Conservation (phyloP, 495 filamentous ascomycete genomes). For the Durotheca rogersii region DNA sequence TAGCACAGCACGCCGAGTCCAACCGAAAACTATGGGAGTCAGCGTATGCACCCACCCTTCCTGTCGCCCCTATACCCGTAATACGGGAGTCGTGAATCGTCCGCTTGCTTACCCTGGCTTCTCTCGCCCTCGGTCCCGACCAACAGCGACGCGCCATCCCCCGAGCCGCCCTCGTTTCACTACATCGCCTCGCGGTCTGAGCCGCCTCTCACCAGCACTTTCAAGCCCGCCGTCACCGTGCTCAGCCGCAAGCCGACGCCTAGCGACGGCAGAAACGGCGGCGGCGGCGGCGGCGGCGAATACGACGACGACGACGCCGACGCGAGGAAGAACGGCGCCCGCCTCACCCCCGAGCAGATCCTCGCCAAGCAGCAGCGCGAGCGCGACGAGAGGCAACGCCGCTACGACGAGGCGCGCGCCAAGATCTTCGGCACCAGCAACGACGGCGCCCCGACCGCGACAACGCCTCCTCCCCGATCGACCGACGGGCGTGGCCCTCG, state of each 20-base stretch:
- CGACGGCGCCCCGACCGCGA: no score
- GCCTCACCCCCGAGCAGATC: slow-evolving; percentile 69
- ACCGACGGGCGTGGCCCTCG: slow-evolving; percentile 39
- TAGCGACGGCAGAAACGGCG: slow-evolving; percentile 48
- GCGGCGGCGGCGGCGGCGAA: slow-evolving; percentile 35
- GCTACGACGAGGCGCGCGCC: slow-evolving; percentile 81
- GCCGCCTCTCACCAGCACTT: slow-evolving; percentile 71
- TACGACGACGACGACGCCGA: slow-evolving; percentile 69
- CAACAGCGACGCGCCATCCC: slow-evolving; percentile 45
- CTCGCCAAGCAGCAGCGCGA: slow-evolving; percentile 71
- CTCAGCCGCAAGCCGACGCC: slow-evolving; percentile 78
- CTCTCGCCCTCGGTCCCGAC: no score
- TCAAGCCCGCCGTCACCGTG: slow-evolving; percentile 79
- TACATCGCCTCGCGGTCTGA: slow-evolving; percentile 65
- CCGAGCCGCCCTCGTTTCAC: slow-evolving; percentile 59
- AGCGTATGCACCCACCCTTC: slow-evolving; percentile 57
- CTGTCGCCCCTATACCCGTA: not conserved
- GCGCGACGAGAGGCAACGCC: slow-evolving; percentile 81
- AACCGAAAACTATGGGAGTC: slow-evolving; percentile 86
- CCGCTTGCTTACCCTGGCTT: no score
- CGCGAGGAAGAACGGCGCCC: slow-evolving; percentile 51
- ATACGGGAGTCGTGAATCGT: no score
- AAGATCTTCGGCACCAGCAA: slow-evolving; percentile 71
- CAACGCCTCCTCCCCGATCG: slow-evolving; percentile 12
- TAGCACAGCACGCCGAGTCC: slow-evolving; percentile 75